Percentiles rank a stretch among this genome's conserved stretches.
These are phyloP conservation scores for Delonix regia DNA, from an alignment of 306 rosid species.

Conservation along the genomic window DNA sequence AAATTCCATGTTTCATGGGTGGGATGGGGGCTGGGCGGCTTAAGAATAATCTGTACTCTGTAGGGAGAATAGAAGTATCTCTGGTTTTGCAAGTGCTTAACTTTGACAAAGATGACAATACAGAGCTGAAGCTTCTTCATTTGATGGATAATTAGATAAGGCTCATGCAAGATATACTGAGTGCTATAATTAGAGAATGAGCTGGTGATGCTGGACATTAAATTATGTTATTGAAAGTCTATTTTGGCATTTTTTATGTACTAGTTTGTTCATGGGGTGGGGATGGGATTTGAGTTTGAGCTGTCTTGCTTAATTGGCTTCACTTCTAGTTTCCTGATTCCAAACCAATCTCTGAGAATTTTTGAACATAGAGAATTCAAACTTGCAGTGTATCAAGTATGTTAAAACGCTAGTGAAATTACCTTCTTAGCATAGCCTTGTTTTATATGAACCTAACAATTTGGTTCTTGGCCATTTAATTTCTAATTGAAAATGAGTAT, in stretches of 20 bases:
- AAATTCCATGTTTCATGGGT: neutral
- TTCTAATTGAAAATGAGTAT: neutral
- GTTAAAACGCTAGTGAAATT: neutral
- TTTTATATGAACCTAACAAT: neutral
- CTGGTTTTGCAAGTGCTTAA: constrained; percentile 17
- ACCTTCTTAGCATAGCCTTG: neutral
- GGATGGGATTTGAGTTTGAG: neutral
- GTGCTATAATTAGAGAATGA: neutral
- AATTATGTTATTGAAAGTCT: neutral
- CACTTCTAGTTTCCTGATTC: neutral
- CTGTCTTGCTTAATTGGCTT: neutral
- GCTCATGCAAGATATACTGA: constrained; percentile 10
- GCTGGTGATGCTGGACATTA: neutral
- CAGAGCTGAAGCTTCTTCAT: constrained; percentile 16
- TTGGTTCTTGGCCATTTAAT: neutral
- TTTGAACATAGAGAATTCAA: neutral
- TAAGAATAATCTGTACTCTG: neutral
- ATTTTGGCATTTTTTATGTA: neutral
- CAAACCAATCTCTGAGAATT: neutral
- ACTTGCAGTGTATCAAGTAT: neutral
- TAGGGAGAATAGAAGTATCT: constrained; percentile 9
- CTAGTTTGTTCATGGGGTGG: neutral
- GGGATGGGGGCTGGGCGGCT: neutral
- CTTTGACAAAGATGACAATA: constrained; percentile 7
- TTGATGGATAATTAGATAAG: constrained; percentile 22